Conservation (phyloP, 2,329 filamentous ascomycete genomes). For the Dactylellina leptospora region DNA sequence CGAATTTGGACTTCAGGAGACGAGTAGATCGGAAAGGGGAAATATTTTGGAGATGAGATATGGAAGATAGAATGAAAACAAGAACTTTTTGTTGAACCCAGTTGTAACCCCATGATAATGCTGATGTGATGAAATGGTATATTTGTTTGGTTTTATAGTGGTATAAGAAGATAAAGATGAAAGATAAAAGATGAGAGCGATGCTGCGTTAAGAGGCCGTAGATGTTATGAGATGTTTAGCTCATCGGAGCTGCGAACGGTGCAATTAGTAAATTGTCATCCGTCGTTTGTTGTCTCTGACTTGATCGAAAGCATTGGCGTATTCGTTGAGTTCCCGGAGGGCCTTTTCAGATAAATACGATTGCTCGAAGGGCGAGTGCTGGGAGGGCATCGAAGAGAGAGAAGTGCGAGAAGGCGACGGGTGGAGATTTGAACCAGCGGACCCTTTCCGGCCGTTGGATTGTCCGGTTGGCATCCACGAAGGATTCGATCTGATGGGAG, state of each 20-base stretch:
- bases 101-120: conserved; percentile 52
- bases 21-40: conserved; percentile 6
- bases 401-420: conserved; percentile 84
- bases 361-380: conserved; percentile 64
- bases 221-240: neutral
- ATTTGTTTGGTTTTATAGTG: conserved; percentile 53
- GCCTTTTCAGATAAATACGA: conserved; percentile 76
- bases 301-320: conserved; percentile 88
- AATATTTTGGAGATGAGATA: conserved; percentile 21
- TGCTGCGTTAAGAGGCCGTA: conserved; percentile 49
- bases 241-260: neutral
- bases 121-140: conserved; percentile 50
- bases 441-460: conserved; percentile 51
- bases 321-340: conserved; percentile 80
- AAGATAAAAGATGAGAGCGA: conserved; percentile 31
- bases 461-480: conserved; percentile 61
- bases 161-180: conserved; percentile 34
- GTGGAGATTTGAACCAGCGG: conserved; percentile 57
- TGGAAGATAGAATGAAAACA: conserved; percentile 26
- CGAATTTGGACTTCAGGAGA: conserved; percentile 9
- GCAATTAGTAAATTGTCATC: conserved; percentile 55
- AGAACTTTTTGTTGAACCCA: conserved; percentile 48
- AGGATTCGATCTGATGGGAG: conserved; percentile 58
- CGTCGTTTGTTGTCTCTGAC: conserved; percentile 64
- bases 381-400: conserved; percentile 76